Base-by-base conservation (phyloP, 768 basidiomycete genomes). In the Lactarius vividus region DNA sequence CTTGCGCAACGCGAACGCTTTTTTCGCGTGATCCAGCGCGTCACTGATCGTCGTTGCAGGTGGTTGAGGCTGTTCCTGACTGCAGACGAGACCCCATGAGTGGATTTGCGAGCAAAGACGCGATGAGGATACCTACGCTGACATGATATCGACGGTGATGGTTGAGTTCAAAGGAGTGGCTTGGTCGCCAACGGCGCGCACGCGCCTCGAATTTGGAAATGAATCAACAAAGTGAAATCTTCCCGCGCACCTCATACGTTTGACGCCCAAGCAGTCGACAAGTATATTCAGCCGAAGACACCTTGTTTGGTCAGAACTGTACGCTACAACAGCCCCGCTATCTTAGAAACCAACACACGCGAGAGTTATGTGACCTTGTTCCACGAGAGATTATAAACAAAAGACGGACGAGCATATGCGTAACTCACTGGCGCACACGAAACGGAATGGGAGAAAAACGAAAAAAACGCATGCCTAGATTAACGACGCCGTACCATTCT, bases 1-100 rank as follows among this genome's bases (percentile, higher is more conserved):
- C 75, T 92, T 91, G 74, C 82, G 84, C 73, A 95, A 84, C 33
- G 94, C 92, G 76, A 92, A 92, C 2, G 92, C 92, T 80, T 92
- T 91, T 81, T 90, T 91, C 1, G 88, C 92, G 67, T 86, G 88
- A 73, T 92, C 91, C 62, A 94, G 79, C 11, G 83, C 80, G 56
- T 78, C 83, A 71, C 88, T 86, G 63, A 89, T 70, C 37, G 78
- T 75, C 70, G 77, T 75, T 70, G 73, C 70, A 46, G 53, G 57
- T 33, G 29, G 20, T 55, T 60, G 55, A 11, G 44, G 31, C 57
- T 55, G 39, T 31, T 66, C 35, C 29, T 59, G 40, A 16, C 63
- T 65, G 44, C 9, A 35, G 33, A 59, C 23, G 16, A 18, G 33
- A n/a, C 13, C 31, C 10, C 18, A 57, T 40, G 3, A 65, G 28